Conservation (phyloP, 164 flowering plant species). For the Protea cynaroides region DNA sequence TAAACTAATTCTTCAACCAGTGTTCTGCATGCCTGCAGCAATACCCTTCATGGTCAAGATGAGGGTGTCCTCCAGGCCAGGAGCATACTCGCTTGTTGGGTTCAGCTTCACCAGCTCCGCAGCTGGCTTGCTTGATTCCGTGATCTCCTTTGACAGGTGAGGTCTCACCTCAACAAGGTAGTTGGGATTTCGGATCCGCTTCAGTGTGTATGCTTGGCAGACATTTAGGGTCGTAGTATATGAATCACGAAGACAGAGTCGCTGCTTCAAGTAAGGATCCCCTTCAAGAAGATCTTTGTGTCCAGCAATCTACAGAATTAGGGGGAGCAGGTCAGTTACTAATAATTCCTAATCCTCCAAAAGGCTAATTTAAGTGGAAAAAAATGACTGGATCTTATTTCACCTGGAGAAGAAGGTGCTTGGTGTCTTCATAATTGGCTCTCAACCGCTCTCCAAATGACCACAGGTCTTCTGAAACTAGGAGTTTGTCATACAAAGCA, state of each 20-base stretch:
- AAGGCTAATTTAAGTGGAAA: neutral
- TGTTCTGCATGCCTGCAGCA: slow-evolving; percentile 99
- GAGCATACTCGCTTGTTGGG: slow-evolving; percentile 93
- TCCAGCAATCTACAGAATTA: slow-evolving; percentile 66
- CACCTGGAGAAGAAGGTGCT: slow-evolving; percentile 79
- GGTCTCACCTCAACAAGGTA: slow-evolving; percentile 66
- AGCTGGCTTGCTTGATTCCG: slow-evolving; percentile 59
- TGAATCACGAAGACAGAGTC: slow-evolving; percentile 82
- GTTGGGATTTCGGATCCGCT: slow-evolving; percentile 83
- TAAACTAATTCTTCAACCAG: slow-evolving; percentile 50
- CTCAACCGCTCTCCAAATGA: slow-evolving; percentile 78
- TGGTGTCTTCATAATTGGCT: slow-evolving; percentile 73
- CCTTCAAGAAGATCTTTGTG: slow-evolving; percentile 94
- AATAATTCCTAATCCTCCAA: neutral
- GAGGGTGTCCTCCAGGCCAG: slow-evolving; percentile 98
- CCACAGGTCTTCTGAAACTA: slow-evolving; percentile 85
- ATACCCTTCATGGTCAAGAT: slow-evolving; percentile 99
- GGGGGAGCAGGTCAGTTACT: neutral
- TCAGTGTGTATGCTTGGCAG: slow-evolving; percentile 88
- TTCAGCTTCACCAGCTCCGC: slow-evolving; percentile 80
- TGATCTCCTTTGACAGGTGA: slow-evolving; percentile 72
- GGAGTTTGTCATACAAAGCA: slow-evolving; percentile 82
- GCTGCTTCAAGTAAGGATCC: slow-evolving; percentile 86
- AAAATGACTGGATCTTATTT: neutral
- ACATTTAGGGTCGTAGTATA: slow-evolving; percentile 95